phyloP scores from a whole-genome alignment of 2,329 filamentous ascomycete genomes.

The Microcyclosporella mali region DNA sequence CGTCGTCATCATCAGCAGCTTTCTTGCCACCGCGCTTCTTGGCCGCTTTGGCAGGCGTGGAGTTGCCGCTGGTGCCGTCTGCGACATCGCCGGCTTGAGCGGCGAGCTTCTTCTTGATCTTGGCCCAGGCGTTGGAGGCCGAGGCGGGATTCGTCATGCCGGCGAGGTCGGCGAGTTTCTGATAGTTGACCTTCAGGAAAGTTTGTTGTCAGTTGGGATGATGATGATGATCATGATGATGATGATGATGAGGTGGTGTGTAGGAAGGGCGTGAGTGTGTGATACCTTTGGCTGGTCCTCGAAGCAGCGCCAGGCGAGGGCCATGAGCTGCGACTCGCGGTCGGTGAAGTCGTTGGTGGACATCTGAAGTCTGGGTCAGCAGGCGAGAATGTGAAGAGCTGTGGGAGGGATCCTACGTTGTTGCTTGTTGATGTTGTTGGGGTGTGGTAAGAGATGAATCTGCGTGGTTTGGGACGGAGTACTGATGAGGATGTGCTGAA shows the following conservation, averaged over 20 bases:
- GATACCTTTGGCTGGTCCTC: slow-evolving; percentile 24
- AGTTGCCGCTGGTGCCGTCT: not conserved
- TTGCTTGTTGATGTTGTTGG: too few species aligned
- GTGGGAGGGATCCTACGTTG: too few species aligned
- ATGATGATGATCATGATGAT: not conserved
- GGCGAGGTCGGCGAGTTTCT: slow-evolving; percentile 19
- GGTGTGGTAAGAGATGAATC: too few species aligned
- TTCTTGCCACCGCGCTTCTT: slow-evolving; percentile 6
- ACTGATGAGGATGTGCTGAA: too few species aligned
- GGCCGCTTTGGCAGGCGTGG: not conserved
- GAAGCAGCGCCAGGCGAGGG: slow-evolving; percentile 26
- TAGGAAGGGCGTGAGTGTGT: not conserved
- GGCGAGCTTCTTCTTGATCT: slow-evolving; percentile 31
- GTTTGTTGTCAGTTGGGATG: not conserved
- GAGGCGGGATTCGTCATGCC: slow-evolving; percentile 18
- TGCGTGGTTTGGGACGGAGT: too few species aligned
- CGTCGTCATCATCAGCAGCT: not conserved
- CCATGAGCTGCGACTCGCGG: slow-evolving; percentile 22
- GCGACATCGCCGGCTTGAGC: slow-evolving; percentile 2
- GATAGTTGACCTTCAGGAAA: slow-evolving; percentile 24
- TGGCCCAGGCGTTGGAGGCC: slow-evolving; percentile 30
- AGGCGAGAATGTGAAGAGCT: too few species aligned
- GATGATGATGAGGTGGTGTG: slow-evolving; percentile 22
- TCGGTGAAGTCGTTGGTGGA: slow-evolving; percentile 17
- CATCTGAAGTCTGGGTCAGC: slow-evolving; percentile 3